phyloP scores from a whole-genome alignment of 768 basidiomycete species.

The Trametes cubensis region DNA sequence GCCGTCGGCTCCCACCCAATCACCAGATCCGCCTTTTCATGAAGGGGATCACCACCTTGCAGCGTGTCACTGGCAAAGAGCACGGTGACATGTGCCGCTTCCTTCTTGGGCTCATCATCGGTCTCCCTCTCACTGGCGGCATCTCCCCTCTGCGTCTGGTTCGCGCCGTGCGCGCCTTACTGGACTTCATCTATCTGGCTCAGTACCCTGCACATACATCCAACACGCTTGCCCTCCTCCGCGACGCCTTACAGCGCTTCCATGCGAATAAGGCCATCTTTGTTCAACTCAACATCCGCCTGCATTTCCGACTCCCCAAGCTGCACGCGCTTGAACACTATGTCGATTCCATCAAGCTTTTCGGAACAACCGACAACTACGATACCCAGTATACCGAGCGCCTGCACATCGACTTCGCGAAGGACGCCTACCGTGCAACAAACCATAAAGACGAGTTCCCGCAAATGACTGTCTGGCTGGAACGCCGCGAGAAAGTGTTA shows the following conservation, averaged over 20 bases:
- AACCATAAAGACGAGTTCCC: slow-evolving; percentile 21
- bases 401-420: slow-evolving; percentile 22
- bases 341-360: slow-evolving; percentile 1
- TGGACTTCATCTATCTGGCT: slow-evolving; percentile 29
- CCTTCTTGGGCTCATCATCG: slow-evolving; percentile 17
- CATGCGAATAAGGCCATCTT: slow-evolving; percentile 44
- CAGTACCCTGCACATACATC: slow-evolving; percentile 38
- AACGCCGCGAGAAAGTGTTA: slow-evolving; percentile 22
- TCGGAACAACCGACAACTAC: slow-evolving; percentile 13
- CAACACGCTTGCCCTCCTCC: slow-evolving; percentile 25
- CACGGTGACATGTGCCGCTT: slow-evolving; percentile 35
- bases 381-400: slow-evolving; percentile 18
- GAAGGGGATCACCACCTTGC: slow-evolving; percentile 38
- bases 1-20: slow-evolving; percentile 35
- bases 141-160: slow-evolving; percentile 4
- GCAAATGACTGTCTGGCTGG: slow-evolving; percentile 20
- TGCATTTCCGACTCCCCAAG: slow-evolving; percentile 22
- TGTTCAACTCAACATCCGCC: slow-evolving; percentile 28
- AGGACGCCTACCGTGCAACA: slow-evolving; percentile 35
- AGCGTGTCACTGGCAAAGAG: slow-evolving; percentile 38
- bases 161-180: background rate
- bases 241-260: slow-evolving; percentile 18
- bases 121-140: background rate
- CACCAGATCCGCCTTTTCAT: slow-evolving; percentile 37
- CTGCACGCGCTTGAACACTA: slow-evolving; percentile 21